These are phyloP conservation scores for Sporobolomyces pararoseus DNA, from an alignment of 768 basidiomycete genomes.

Conservation along the genomic window DNA sequence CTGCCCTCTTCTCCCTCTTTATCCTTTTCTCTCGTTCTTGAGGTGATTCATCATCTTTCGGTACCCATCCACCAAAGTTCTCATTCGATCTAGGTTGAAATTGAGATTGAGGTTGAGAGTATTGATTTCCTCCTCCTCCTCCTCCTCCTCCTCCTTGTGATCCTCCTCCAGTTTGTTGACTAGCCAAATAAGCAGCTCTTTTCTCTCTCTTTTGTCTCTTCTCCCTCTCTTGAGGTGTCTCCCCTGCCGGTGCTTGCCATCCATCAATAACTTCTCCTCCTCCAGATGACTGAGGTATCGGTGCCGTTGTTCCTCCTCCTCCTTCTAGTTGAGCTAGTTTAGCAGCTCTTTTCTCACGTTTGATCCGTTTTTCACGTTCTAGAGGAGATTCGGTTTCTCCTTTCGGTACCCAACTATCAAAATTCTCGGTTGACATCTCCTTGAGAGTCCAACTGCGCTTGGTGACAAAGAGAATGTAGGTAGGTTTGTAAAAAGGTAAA, in stretches of 20 bases:
- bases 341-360: slow-evolving; percentile 34
- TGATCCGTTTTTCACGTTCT: slow-evolving; percentile 38
- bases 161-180: slow-evolving; percentile 1
- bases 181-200: slow-evolving; percentile 13
- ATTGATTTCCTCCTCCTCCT: slow-evolving; percentile 1
- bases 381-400: slow-evolving; percentile 24
- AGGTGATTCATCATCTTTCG: slow-evolving; percentile 17
- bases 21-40: slow-evolving; percentile 32
- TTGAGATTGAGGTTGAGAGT: not conserved
- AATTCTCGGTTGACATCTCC: not conserved
- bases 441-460: too few species aligned
- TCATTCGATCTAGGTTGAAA: not conserved
- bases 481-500: not conserved
- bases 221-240: slow-evolving; percentile 38
- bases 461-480: too few species aligned
- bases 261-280: slow-evolving; percentile 21
- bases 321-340: slow-evolving; percentile 8
- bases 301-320: not conserved
- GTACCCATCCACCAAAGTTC: slow-evolving; percentile 21
- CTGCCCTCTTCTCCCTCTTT: slow-evolving; percentile 35
- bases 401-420: slow-evolving; percentile 30
- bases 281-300: slow-evolving; percentile 1
- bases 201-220: slow-evolving; percentile 42
- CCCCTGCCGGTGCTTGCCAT: slow-evolving; percentile 31
- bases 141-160: not conserved